A percentile compares a stretch with the other conserved stretches of the same genome.
These are phyloP conservation scores for Linaria vulgaris DNA, from an alignment of 257 asterid species.

Conservation along the genomic window DNA sequence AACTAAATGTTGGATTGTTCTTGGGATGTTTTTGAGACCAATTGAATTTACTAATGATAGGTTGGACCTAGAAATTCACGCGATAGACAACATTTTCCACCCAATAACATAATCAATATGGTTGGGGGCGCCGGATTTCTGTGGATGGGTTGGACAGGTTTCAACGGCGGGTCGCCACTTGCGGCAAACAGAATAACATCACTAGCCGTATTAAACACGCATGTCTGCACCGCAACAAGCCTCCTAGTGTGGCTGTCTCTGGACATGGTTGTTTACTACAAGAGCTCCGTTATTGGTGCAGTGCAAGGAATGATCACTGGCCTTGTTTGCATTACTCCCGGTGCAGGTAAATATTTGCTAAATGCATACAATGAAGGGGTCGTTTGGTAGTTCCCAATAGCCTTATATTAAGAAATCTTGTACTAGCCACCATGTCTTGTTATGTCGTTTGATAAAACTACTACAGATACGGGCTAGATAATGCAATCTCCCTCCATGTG, in stretches of 20 bases:
- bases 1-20: background rate
- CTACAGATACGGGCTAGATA: too few species aligned
- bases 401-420: too few species aligned
- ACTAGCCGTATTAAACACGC: slow-evolving; percentile 67
- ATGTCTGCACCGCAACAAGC: slow-evolving; percentile 74
- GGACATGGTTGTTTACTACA: slow-evolving; percentile 54
- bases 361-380: background rate
- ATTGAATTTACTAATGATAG: slow-evolving; percentile 16
- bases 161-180: slow-evolving; percentile 73
- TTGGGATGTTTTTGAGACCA: background rate
- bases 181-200: slow-evolving; percentile 50
- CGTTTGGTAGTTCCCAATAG: too few species aligned
- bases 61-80: slow-evolving; percentile 64
- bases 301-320: slow-evolving; percentile 86
- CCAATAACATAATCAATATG: slow-evolving; percentile 72
- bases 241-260: slow-evolving; percentile 70
- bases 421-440: too few species aligned
- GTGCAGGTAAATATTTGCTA: slow-evolving; percentile 41
- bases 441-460: too few species aligned
- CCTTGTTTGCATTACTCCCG: slow-evolving; percentile 83
- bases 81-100: slow-evolving; percentile 73
- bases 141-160: slow-evolving; percentile 87
- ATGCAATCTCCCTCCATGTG: too few species aligned
- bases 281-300: slow-evolving; percentile 76
- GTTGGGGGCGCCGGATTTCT: slow-evolving; percentile 77